Base-by-base conservation (phyloP, 495 filamentous ascomycete genomes). In the Annulohypoxylon bovei region DNA sequence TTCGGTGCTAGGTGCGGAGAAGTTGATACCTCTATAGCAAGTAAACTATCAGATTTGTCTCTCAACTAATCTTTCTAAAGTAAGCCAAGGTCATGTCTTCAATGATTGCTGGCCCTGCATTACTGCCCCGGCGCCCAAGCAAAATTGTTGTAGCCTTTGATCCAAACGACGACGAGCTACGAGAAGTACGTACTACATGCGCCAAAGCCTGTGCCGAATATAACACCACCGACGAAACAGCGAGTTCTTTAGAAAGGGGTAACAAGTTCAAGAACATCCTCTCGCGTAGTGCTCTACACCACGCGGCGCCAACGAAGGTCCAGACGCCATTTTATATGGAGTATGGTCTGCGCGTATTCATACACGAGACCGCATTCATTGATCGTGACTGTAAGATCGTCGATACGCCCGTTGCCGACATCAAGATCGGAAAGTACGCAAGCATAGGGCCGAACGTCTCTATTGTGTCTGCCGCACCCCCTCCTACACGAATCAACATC, bases 381-480 rank as follows among this genome's bases (percentile, higher is more conserved):
- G 79, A 78, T 57, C 68, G 77, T 16, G 62, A 70, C 37, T 81
- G 79, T 65, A 76, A 63, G 58, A 79, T 81, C 40, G 67, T 78
- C 58, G 78, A 81, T 66, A 79, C 79, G 12, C 79, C 79, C 6
- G 74, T 77, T 20, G 77, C 79, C 28, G 73, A 80, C 35, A 56
- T 81, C 6, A 61, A 65, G 12, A 79, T 81, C 46, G 77, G 78
- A 27, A 73, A 75, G 33, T 49, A 71, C 49, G 78, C 72, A 68
- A 77, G 73, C 37, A 76, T 81, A 37, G 79, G 79, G 0, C 72
- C 78, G 9, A 74, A 79, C 52, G 78, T 79, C 58, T 53, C 37
- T 42, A 73, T 81, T 12, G 60, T 73, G 20, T 66, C 62, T 18
- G 44, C 22, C n/a, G 42, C 32, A 4, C 62, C 54, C 23, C 62